Evolutionary conservation across 345 rosid species (phyloP).

Genomic region (Physaria fendleri): DNA sequence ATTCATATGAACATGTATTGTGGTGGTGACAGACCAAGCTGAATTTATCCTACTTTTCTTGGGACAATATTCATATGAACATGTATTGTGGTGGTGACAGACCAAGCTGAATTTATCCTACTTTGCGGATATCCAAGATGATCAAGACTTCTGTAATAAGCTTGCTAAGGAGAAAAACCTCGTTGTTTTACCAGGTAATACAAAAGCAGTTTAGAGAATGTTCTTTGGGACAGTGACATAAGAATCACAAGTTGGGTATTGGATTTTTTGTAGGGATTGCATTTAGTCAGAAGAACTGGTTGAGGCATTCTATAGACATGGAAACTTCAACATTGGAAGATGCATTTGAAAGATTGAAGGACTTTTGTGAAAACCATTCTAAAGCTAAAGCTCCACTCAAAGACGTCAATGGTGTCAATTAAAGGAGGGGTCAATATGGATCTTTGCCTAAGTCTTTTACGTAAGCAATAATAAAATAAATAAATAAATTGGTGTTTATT

Average conservation of each 20-base stretch:
- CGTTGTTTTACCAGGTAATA: constrained; percentile 25
- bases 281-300: constrained; percentile 32
- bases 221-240: no score
- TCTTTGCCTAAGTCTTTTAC: neutral
- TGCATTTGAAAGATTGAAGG: constrained; percentile 23
- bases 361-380: constrained; percentile 10
- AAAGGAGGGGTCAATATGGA: constrained; percentile 4
- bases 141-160: constrained; percentile 11
- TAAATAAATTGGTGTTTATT: neutral
- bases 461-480: neutral
- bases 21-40: neutral
- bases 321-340: constrained; percentile 13
- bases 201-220: no score
- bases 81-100: neutral
- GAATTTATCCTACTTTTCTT: neutral
- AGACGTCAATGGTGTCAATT: constrained; percentile 3
- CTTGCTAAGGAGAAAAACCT: constrained; percentile 23
- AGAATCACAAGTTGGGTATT: neutral
- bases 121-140: constrained; percentile 12
- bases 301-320: constrained; percentile 25
- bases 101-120: neutral
- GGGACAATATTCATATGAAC: neutral
- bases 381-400: neutral
- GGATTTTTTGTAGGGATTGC: constrained; percentile 36
- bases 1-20: neutral